These are phyloP conservation scores for Fusarium sambucinum DNA, from an alignment of 2,329 filamentous ascomycete species.

Conservation along the genomic window DNA sequence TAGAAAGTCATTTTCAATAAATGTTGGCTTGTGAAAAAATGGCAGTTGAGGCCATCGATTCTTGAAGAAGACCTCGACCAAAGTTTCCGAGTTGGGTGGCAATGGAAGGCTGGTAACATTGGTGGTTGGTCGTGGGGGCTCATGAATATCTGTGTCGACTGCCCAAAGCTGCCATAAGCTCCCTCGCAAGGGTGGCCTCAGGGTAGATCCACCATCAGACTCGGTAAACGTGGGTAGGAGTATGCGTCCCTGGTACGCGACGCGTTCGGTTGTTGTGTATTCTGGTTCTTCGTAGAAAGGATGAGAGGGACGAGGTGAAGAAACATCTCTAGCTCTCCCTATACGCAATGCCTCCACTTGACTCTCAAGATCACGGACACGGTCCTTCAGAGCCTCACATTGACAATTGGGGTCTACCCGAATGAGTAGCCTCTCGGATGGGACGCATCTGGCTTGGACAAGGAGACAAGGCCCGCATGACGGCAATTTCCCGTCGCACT, in stretches of 20 bases:
- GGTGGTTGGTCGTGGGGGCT: neutral
- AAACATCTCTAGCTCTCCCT: neutral
- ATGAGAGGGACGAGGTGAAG: neutral
- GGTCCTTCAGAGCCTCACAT: neutral
- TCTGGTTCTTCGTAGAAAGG: too few species aligned
- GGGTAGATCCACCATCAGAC: too few species aligned
- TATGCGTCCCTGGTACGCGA: neutral
- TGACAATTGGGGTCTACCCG: neutral
- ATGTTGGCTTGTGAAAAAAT: neutral
- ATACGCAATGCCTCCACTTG: neutral
- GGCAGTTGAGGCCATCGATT: neutral
- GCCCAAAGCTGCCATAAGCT: neutral
- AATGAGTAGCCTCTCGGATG: neutral
- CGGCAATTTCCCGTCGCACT: neutral
- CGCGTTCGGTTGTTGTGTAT: neutral
- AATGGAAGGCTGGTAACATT: neutral
- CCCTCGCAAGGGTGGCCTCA: too few species aligned
- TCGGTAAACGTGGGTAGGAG: too few species aligned
- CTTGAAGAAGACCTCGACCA: neutral
- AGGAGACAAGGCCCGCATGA: neutral
- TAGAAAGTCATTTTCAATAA: neutral
- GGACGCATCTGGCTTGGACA: neutral
- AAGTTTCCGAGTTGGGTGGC: neutral
- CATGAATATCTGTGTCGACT: neutral
- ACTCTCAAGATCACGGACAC: neutral